Evolutionary conservation across 2,329 filamentous ascomycete genomes (phyloP).

Genomic region (Pseudogymnoascus sp.): DNA sequence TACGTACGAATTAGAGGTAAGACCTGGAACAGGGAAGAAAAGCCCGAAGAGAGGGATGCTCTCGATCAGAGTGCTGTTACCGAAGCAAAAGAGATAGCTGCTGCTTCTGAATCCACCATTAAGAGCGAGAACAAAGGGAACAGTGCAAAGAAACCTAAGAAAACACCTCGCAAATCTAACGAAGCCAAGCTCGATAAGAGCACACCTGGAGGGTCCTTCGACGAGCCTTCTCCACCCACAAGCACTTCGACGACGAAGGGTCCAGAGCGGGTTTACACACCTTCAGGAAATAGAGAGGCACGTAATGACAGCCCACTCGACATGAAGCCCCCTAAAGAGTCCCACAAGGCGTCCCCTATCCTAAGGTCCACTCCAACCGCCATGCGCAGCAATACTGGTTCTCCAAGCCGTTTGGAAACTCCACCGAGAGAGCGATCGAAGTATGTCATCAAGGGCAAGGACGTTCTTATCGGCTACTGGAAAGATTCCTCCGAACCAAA

Average conservation of each 20-base stretch:
- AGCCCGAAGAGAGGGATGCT: constrained; percentile 18
- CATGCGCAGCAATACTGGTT: neutral
- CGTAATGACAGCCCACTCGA: constrained; percentile 9
- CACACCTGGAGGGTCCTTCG: neutral
- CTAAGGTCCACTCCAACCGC: neutral
- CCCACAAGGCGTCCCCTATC: neutral
- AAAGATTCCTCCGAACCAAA: constrained; percentile 41
- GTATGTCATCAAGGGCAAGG: constrained; percentile 16
- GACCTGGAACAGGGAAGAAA: constrained; percentile 21
- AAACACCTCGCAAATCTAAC: neutral
- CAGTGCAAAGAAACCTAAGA: neutral
- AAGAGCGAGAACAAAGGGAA: neutral
- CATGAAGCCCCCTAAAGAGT: constrained; percentile 21
- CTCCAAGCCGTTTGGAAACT: neutral
- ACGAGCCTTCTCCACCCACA: neutral
- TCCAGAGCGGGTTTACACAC: neutral
- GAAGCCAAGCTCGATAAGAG: neutral
- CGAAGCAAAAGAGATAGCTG: constrained; percentile 19
- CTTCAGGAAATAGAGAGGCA: neutral
- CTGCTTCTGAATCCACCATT: constrained; percentile 15
- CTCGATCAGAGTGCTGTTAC: constrained; percentile 19
- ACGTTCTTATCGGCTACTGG: constrained; percentile 48
- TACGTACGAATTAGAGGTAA: constrained; percentile 46
- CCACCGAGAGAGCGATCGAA: neutral
- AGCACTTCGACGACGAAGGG: neutral